Evolutionary conservation across 2,329 filamentous ascomycete species (phyloP), one percentile per base, ranked within the genome.

Genomic region (Knufia petricola): DNA sequence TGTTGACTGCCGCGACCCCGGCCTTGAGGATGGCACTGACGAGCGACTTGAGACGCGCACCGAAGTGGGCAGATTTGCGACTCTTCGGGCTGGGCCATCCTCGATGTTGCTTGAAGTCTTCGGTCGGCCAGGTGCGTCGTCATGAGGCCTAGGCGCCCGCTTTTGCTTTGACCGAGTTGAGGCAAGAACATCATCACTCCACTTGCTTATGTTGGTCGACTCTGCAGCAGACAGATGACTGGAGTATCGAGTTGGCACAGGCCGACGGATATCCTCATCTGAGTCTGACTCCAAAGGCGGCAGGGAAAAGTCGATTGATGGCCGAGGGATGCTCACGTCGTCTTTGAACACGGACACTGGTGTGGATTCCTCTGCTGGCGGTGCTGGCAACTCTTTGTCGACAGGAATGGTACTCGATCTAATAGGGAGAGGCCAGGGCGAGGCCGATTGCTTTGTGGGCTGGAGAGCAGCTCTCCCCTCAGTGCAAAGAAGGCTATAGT

Each of bases 71-170:
- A 95, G 75, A 40, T 84, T 81, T 3, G 87, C 85, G 21, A 90
- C 79, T 4, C 87, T 85, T 44, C 85, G 75, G 58, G 80, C 76
- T 58, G 45, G 24, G 21, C 50, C 43, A 34, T 79, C 75, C 20
- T 62, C 55, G 38, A 56, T 58, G 46, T 64, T 71, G 63, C 80
- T 67, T 45, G 75, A 67, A 64, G 81, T 67, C 68, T 83, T 72
- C 39, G 77, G 75, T 40, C 82, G 76, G 51, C 80, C 77, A 58
- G 76, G 74, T 50, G 78, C 74, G 55, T 72, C 67, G 34, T 76
- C 70, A 53, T 87, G 90, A 21, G 88, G 88, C 39, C 90, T 78
- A 8, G 92, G 90, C 1, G 82, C 92, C 36, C 95, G 77, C 66
- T 94, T 95, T 49, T 95, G 82, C 64, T 94, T 95, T 37, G 83